Percentiles rank a stretch among this genome's conserved stretches.
These are phyloP conservation scores for Arachis monticola DNA, from an alignment of 331 rosid species.

Conservation along the genomic window DNA sequence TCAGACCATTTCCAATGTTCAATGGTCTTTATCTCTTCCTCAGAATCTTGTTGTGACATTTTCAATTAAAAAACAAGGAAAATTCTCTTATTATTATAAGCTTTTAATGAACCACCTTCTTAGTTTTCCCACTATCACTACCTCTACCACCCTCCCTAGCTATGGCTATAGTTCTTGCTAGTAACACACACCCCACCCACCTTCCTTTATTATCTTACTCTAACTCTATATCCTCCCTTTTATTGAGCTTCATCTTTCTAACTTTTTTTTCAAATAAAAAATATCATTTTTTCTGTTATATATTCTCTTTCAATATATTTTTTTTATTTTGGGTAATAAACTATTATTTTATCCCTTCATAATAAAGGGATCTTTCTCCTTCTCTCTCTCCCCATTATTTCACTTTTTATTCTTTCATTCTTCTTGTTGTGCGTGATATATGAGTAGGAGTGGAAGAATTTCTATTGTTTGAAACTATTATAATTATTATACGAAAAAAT, in stretches of 20 bases:
- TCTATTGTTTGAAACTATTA: too few relatives aligned
- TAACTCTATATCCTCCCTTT: slow-evolving; percentile 44
- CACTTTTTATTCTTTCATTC: slow-evolving; percentile 36
- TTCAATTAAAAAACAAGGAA: slow-evolving; percentile 37
- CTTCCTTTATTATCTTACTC: slow-evolving; percentile 39
- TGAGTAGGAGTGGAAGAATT: not conserved
- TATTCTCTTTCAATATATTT: slow-evolving; percentile 6
- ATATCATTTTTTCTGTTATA: too few relatives aligned
- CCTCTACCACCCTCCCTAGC: slow-evolving; percentile 26
- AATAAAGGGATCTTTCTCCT: not conserved
- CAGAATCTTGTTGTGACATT: slow-evolving; percentile 87
- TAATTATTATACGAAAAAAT: too few relatives aligned
- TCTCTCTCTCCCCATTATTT: slow-evolving; percentile 25
- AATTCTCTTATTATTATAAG: slow-evolving; percentile 47
- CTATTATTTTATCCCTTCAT: slow-evolving; percentile 25
- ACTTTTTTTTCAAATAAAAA: not conserved
- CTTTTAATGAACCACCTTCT: slow-evolving; percentile 55
- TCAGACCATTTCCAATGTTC: slow-evolving; percentile 99
- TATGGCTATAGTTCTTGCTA: not conserved
- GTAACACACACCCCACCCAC: not conserved
- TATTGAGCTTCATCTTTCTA: slow-evolving; percentile 50
- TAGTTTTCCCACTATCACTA: not conserved
- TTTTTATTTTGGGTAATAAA: too few relatives aligned
- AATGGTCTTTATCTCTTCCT: slow-evolving; percentile 82
- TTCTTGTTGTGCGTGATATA: slow-evolving; percentile 36